A percentile compares a stretch with the other conserved stretches of the same genome.
phyloP scores from a whole-genome alignment of 73 alveolate species.

The Symbiodinium natans region DNA sequence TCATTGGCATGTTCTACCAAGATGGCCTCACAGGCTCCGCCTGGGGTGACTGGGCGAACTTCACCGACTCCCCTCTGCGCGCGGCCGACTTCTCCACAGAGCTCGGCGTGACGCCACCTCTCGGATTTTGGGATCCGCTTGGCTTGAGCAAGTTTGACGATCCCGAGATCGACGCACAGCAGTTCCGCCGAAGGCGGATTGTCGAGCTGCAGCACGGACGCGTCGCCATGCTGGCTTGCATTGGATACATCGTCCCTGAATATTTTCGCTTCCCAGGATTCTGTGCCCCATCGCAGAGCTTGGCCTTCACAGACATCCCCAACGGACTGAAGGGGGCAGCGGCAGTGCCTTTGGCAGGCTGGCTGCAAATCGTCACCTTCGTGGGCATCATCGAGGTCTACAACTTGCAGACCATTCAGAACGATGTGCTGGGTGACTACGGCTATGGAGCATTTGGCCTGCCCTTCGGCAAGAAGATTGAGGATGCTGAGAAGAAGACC shows the following conservation, averaged over 20 bases:
- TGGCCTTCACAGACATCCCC: slow-evolving; percentile 74
- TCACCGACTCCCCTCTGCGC: too few species aligned
- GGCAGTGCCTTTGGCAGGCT: slow-evolving; percentile 60
- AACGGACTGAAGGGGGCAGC: slow-evolving; percentile 73
- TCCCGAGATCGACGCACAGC: slow-evolving; percentile 45
- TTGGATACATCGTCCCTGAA: slow-evolving; percentile 78
- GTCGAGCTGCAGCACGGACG: slow-evolving; percentile 87
- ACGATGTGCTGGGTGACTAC: slow-evolving; percentile 53
- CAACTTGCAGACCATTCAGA: slow-evolving; percentile 46
- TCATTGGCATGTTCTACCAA: too few species aligned
- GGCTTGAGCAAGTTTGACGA: slow-evolving; percentile 55
- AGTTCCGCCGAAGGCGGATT: slow-evolving; percentile 63
- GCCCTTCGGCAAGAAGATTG: slow-evolving; percentile 73
- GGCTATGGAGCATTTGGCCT: slow-evolving; percentile 91
- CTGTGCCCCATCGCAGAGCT: slow-evolving; percentile 49
- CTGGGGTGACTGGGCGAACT: too few species aligned
- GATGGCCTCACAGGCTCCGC: too few species aligned
- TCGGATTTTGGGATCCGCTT: slow-evolving; percentile 72
- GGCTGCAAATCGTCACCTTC: slow-evolving; percentile 66
- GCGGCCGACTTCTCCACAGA: too few species aligned
- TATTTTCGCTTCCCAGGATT: slow-evolving; percentile 63
- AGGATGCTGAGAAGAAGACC: slow-evolving; percentile 46
- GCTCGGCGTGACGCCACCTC: slow-evolving; percentile 81
- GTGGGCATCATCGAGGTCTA: slow-evolving; percentile 20
- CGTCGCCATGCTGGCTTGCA: slow-evolving; percentile 73